Percentiles rank a stretch among this genome's conserved stretches.
phyloP scores from a whole-genome alignment of 345 rosid genomes.

The sweet orange (Citrus sinensis) region DNA sequence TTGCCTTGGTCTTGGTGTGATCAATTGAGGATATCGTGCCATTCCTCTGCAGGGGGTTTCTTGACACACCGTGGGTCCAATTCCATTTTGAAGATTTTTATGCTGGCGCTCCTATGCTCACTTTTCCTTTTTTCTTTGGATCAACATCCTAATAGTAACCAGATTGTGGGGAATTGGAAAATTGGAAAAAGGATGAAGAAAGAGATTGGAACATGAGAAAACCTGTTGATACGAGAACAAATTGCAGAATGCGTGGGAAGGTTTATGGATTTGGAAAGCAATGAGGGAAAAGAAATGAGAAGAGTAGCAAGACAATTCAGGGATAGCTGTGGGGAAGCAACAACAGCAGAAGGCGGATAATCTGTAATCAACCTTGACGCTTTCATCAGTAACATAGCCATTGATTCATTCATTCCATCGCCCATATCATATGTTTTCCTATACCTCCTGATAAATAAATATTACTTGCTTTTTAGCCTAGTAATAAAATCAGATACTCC shows the following conservation, averaged over 20 bases:
- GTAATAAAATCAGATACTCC: too few relatives aligned
- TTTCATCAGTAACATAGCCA: conserved; percentile 11
- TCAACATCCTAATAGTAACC: conserved; percentile 20
- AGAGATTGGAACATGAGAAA: conserved; percentile 15
- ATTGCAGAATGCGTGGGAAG: conserved; percentile 3
- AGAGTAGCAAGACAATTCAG: neutral
- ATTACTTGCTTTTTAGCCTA: too few relatives aligned
- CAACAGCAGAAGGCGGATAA: conserved; percentile 9
- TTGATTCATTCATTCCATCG: neutral
- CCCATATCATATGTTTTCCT: neutral
- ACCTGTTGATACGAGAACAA: conserved; percentile 3
- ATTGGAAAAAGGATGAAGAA: too few relatives aligned
- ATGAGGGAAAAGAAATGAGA: conserved; percentile 17
- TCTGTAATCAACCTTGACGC: conserved; percentile 11
- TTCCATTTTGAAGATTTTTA: conserved; percentile 22
- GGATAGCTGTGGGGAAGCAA: conserved; percentile 5
- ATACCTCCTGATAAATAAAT: neutral
- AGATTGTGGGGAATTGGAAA: conserved; percentile 20
- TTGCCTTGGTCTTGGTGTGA: neutral
- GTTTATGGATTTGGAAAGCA: conserved; percentile 3
- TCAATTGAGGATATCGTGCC: conserved; percentile 28
- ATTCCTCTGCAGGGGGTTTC: conserved; percentile 35
- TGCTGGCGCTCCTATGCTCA: conserved; percentile 22
- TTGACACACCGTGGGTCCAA: conserved; percentile 33
- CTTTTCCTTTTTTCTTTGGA: conserved; percentile 24